Evolutionary conservation across 371 early-diverging fungal species (phyloP), one percentile per base, ranked within the genome.

Genomic region (Smittium mucronatum): DNA sequence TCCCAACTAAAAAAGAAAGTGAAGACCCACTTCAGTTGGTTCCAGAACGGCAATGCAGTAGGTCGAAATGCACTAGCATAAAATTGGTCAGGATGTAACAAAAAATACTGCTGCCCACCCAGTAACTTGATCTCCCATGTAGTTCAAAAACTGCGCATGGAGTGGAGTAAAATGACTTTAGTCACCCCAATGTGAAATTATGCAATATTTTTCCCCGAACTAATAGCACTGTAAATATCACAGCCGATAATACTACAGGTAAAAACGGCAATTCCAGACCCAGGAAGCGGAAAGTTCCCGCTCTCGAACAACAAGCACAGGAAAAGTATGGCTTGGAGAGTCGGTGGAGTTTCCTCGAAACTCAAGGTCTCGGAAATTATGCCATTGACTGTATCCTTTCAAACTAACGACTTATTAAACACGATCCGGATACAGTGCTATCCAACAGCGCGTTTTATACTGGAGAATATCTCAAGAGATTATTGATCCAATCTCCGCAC

Each of bases 31-130:
- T 79, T 75, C 76, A 72, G 59, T 60, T 61, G 47, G 26, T 59
- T 58, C 11, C 70, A 65, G 15, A 75, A 80, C 63, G 76, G 73
- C 30, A 35, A 30, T 75, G 5, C 78, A 2, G 34, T 16, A 57
- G 76, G 64, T 28, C 47, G 36, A 21, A 76, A 80, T 66, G 80
- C 75, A 25, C 76, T 80, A 32, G 25, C 21, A 26, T 75, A 75
- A 36, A 34, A 32, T 1, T 80, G 75, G 75, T 31, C n/a, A 33
- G 59, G 36, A 25, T 30, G 30, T 25, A 68, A 8, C 25, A 73
- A 73, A 31, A 47, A 72, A 34, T 73, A 65, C n/a, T 36, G 73
- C 0, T 66, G 72, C 63, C 75, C 70, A 58, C 73, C 76, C 0
- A 75, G 77, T 75, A 57, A 69, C 30, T 36, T 78, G 34, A 72